Percentiles rank a stretch among this genome's conserved stretches.
Conservation (phyloP, 768 basidiomycete genomes). For the Hortiboletus campestris region DNA sequence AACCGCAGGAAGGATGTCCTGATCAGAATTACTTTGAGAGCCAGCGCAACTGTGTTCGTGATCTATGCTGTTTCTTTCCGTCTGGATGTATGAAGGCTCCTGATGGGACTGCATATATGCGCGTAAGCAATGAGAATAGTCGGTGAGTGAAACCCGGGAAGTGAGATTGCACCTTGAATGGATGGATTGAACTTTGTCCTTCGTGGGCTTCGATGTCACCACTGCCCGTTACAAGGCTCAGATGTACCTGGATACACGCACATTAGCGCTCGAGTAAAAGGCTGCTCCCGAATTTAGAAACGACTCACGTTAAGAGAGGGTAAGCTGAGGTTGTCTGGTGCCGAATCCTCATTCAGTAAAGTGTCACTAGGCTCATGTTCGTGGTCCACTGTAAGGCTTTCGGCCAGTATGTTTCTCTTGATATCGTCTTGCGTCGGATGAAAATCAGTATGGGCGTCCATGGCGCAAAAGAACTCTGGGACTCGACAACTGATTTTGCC, state of each 20-base stretch:
- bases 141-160: not conserved
- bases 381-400: not conserved
- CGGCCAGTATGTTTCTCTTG: not conserved
- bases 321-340: not conserved
- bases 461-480: not conserved
- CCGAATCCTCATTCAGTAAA: not conserved
- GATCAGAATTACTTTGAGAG: not conserved
- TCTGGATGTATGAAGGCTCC: not conserved
- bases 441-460: slow-evolving; percentile 6
- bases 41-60: not conserved
- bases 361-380: not conserved
- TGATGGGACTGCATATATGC: slow-evolving; percentile 23
- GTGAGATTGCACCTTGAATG: slow-evolving; percentile 5
- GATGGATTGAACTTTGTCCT: not conserved
- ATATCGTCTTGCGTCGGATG: not conserved
- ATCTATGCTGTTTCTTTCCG: not conserved
- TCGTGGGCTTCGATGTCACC: not conserved
- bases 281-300: not conserved
- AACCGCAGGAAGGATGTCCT: not conserved
- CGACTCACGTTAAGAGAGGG: slow-evolving; percentile 5
- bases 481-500: not conserved
- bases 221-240: not conserved
- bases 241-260: slow-evolving; percentile 16
- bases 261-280: not conserved
- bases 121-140: slow-evolving; percentile 1